phyloP scores from a whole-genome alignment of 805 yeast species.

The Cyberlindnera amylophila region DNA sequence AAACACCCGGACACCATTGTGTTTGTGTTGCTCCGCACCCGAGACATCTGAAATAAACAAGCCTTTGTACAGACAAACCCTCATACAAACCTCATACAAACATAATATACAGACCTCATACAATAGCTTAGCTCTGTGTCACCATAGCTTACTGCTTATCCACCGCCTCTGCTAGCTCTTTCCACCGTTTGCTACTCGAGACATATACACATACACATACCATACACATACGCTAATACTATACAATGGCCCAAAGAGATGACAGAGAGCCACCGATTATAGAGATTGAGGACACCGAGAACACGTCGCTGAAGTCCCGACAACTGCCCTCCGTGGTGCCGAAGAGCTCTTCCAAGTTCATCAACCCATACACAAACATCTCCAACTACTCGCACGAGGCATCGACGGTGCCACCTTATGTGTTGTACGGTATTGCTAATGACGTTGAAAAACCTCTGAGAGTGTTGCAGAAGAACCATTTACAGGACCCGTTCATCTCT shows the following conservation, averaged over 20 bases:
- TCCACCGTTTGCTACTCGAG: background rate
- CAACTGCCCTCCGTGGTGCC: constrained; percentile 1
- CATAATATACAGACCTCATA: background rate
- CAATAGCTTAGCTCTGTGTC: background rate
- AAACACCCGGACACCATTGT: too few relatives aligned
- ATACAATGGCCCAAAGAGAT: too few relatives aligned
- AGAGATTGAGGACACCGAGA: background rate
- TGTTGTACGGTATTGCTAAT: constrained; percentile 46
- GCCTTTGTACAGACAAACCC: too few relatives aligned
- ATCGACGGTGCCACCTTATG: constrained; percentile 59
- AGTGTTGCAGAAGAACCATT: constrained; percentile 13
- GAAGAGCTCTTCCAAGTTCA: background rate
- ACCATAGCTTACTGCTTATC: background rate
- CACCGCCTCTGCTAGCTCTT: background rate
- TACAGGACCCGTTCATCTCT: constrained; percentile 33
- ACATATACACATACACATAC: background rate
- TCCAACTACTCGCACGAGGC: constrained; percentile 37
- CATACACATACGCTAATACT: background rate
- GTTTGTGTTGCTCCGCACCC: too few relatives aligned
- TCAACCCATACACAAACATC: constrained; percentile 20
- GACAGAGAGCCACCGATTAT: background rate
- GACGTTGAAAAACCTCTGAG: constrained; percentile 15
- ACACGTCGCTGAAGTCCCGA: background rate
- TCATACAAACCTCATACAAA: too few relatives aligned
- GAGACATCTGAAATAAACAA: too few relatives aligned